A percentile compares a stretch with the other conserved stretches of the same genome.
phyloP scores from a whole-genome alignment of 306 rosid species.

The Cucumis hystrix region DNA sequence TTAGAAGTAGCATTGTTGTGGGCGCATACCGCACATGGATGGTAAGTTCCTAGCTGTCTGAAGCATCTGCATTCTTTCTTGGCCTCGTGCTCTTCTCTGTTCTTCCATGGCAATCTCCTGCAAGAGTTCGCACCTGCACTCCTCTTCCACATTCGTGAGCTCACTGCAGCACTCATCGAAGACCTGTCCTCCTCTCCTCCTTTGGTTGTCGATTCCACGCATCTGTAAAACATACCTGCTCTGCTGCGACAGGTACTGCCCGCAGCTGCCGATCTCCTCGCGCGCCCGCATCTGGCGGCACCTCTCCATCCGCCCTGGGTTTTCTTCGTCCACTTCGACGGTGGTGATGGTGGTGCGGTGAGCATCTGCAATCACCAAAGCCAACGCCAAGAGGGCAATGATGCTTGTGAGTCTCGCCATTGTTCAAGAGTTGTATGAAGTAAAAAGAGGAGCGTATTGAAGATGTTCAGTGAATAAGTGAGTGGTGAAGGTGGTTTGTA shows the following conservation, averaged over 20 bases:
- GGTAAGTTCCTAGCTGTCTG: constrained; percentile 3
- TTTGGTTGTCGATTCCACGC: background rate
- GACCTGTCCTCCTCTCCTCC: background rate
- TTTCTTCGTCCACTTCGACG: background rate
- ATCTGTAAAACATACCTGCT: background rate
- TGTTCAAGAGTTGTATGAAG: background rate
- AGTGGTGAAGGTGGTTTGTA: background rate
- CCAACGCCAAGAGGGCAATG: background rate
- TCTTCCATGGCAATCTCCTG: background rate
- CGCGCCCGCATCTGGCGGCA: background rate
- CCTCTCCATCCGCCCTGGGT: background rate
- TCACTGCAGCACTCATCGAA: background rate
- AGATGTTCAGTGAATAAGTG: background rate
- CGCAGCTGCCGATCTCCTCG: constrained; percentile 1
- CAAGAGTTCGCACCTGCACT: constrained; percentile 2
- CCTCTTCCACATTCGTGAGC: background rate
- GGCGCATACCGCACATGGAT: background rate
- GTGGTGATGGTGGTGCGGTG: constrained; percentile 11
- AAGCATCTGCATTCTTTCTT: background rate
- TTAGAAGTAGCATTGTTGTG: background rate
- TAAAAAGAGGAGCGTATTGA: background rate
- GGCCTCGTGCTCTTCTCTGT: background rate
- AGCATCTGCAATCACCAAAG: background rate
- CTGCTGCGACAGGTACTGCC: background rate
- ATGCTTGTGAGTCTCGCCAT: background rate